Base-by-base conservation (phyloP, 164 flowering plant genomes). In the Taxillus chinensis region DNA sequence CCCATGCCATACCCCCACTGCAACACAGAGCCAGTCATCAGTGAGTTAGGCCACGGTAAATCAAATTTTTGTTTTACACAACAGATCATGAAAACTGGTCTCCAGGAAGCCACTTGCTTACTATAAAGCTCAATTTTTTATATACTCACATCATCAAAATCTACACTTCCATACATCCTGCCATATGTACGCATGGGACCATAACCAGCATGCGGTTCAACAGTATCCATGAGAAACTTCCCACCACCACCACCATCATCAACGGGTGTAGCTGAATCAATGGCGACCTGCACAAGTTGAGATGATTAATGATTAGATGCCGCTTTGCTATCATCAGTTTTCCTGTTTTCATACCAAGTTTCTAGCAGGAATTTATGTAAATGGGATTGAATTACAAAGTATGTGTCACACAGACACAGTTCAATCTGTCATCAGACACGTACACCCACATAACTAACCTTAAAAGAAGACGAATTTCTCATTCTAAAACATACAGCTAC, bases 251-350 rank as follows among this genome's bases (percentile, higher is more conserved):
- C 93, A 68, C 81, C 84, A 69, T 89, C 99, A 76, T 89, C 98
- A 72, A 91, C 69, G 27, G 99, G 99, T 40, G 99, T 79, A 57
- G 99, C 96, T 7, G 96, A 82, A 71, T 95, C 99, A 59, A 95
- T 91, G 37, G 98, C 96, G 70, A 91, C 87, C 99, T 95, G 82
- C 64, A 80, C 51, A 49, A 48, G 65, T 62, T 1, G 16, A 3
- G 5, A 52, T 65, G 27, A 27, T n/a, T 48, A 11, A 48, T 8
- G 27, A 48, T 48, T 48, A 48, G 51, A 48, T 48, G 51, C 13
- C 4, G 4, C 13, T 11, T 14, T 27, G 27, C 27, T 27, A 27
- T 27, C 27, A 27, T 27, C 27, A 27, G 27, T 27, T 27, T 27
- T 27, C 27, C 27, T 27, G 27, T 27, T 27, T 27, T 27, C 27